Conservation (phyloP, 192 early-diverging fungal genomes). For the Umbelopsis ramanniana region DNA sequence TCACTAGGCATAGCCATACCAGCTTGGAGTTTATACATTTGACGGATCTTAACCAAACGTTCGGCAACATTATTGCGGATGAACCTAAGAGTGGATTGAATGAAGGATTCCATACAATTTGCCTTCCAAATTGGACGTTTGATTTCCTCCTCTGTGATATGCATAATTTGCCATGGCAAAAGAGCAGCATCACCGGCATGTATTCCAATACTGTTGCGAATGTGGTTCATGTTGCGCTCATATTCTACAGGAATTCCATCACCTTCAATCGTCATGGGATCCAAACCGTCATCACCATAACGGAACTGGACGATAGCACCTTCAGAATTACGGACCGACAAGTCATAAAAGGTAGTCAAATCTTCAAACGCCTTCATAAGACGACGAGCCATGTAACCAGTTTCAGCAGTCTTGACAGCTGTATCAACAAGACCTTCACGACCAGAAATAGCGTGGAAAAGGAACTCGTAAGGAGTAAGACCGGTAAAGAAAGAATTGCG, state of each 20-base stretch:
- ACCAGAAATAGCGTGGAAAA: conserved; percentile 99
- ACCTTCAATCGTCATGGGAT: conserved; percentile 93
- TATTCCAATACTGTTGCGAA: conserved; percentile 23
- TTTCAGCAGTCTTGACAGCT: conserved; percentile 99
- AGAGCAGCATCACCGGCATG: conserved; percentile 39
- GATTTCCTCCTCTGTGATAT: conserved; percentile 54
- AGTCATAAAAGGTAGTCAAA: conserved; percentile 92
- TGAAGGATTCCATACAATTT: conserved; percentile 64
- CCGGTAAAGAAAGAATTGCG: conserved; percentile 96
- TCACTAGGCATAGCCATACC: conserved; percentile 54
- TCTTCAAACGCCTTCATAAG: conserved; percentile 99
- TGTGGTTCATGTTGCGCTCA: conserved; percentile 78
- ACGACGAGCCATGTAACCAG: conserved; percentile 97
- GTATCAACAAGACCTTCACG: conserved; percentile 99
- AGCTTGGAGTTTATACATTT: conserved; percentile 53
- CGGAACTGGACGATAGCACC: conserved; percentile 93
- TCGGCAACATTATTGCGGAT: conserved; percentile 59
- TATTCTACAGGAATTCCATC: conserved; percentile 89
- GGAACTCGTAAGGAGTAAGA: conserved; percentile 94
- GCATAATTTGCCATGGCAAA: conserved; percentile 67
- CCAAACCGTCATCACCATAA: conserved; percentile 96
- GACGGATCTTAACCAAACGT: conserved; percentile 62
- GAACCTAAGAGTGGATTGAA: conserved; percentile 62
- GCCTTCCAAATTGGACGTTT: conserved; percentile 52
- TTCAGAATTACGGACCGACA: conserved; percentile 90